Evolutionary conservation across 176 grass and related monocot genomes (phyloP).

Genomic region (maize (Zea mays)): Zm-B73-REFERENCE-NAM-5.0 NC_050105.1:920001-920500

Average conservation of each 20-base stretch:
- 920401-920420: conserved; percentile 71
- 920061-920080: conserved; percentile 66
- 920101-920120: conserved; percentile 82
- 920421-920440: conserved; percentile 68
- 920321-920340: conserved; percentile 72
- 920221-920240: conserved; percentile 69
- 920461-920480: conserved; percentile 68
- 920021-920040: conserved; percentile 9
- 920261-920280: conserved; percentile 75
- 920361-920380: conserved; percentile 94
- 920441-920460: conserved; percentile 66
- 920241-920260: conserved; percentile 87
- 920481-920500: conserved; percentile 85
- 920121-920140: conserved; percentile 63
- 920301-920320: conserved; percentile 56
- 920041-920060: conserved; percentile 33
- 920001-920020: background rate
- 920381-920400: conserved; percentile 90
- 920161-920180: conserved; percentile 70
- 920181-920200: conserved; percentile 86
- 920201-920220: conserved; percentile 73
- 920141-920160: conserved; percentile 59
- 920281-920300: conserved; percentile 69
- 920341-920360: conserved; percentile 73
- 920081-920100: conserved; percentile 97